Conservation (phyloP, 768 basidiomycete genomes). For the Collybia sordida region DNA sequence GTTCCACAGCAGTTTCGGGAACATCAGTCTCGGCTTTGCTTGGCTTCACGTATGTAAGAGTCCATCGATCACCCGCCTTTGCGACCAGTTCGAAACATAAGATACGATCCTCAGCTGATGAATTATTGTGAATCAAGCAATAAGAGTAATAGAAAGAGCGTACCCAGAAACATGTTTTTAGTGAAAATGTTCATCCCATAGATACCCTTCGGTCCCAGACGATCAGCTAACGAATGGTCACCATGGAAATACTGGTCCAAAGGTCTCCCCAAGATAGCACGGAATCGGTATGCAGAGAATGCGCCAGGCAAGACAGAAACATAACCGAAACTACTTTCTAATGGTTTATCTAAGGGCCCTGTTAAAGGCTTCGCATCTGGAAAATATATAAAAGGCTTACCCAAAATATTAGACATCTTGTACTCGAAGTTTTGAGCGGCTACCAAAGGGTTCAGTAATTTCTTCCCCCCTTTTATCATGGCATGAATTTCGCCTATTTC, state of each 20-base stretch:
- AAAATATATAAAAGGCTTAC: constrained; percentile 29
- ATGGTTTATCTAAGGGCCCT: constrained; percentile 69
- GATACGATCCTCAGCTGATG: constrained; percentile 87
- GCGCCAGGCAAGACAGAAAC: constrained; percentile 95
- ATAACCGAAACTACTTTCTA: constrained; percentile 95
- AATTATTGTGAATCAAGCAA: constrained; percentile 3
- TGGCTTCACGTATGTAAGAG: constrained; percentile 87
- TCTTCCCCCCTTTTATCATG: constrained; percentile 92
- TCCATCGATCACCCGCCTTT: constrained; percentile 86
- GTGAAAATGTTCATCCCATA: constrained; percentile 98
- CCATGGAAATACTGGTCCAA: constrained; percentile 86
- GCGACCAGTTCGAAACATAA: constrained; percentile 97
- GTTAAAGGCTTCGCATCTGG: neutral
- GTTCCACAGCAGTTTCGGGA: constrained; percentile 87
- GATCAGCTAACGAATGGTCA: constrained; percentile 87
- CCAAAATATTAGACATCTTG: constrained; percentile 97
- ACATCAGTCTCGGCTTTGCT: constrained; percentile 96
- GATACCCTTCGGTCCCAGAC: constrained; percentile 90
- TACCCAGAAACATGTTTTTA: constrained; percentile 72
- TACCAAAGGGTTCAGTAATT: constrained; percentile 88
- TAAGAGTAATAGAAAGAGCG: neutral
- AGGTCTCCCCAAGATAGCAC: constrained; percentile 88
- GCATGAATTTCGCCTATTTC: constrained; percentile 78
- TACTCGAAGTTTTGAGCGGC: constrained; percentile 98
- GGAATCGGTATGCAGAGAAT: constrained; percentile 94